Base-by-base conservation (phyloP, 257 asterid genomes). In the Solanum clarkiae region DNA sequence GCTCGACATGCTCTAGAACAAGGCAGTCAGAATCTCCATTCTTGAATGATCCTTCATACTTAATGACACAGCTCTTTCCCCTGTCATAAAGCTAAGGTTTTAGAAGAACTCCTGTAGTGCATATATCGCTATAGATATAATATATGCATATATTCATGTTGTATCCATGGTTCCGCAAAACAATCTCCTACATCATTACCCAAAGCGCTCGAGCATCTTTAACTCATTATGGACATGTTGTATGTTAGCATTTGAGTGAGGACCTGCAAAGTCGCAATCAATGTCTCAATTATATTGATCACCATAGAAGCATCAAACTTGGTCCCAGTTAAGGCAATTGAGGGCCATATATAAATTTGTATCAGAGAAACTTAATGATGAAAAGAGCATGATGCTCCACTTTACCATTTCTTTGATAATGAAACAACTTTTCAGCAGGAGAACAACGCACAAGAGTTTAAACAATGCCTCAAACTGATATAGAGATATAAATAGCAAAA, bases 191-290 rank as follows among this genome's bases (percentile, higher is more conserved):
- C 57, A 66, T 85, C 49, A 81, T 89, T 94, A 96, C 99, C 99
- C 98, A 82, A 96, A 90, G 22, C 97, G 90, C 93, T 95, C 97
- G 82, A 96, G 93, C 98, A 95, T 93, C 92, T 92, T 95, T 90
- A 95, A 84, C 93, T 95, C 98, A 86, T 96, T 96, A 83, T 84
- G 93, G 66, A 95, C 95, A 91, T 91, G 90, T 84, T 87, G 87
- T 90, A 88, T 90, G 75, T 93, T 95, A 88, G 98, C 98, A 88
- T 90, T 93, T 70, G 44, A 92, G 88, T 95, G 98, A 87, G 99
- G 98, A 92, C 94, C 99, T 95, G 93, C 68, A 88, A 87, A 87
- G 80, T 65, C 79, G 84, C 54, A 80, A 87, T 45, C 29, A 62
- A 24, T 20, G 32, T 56, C 40, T 79, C 83, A 29, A 53, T 51